phyloP scores from a whole-genome alignment of 352 stramenopile genomes.

The Pythium scleroteichum region DNA sequence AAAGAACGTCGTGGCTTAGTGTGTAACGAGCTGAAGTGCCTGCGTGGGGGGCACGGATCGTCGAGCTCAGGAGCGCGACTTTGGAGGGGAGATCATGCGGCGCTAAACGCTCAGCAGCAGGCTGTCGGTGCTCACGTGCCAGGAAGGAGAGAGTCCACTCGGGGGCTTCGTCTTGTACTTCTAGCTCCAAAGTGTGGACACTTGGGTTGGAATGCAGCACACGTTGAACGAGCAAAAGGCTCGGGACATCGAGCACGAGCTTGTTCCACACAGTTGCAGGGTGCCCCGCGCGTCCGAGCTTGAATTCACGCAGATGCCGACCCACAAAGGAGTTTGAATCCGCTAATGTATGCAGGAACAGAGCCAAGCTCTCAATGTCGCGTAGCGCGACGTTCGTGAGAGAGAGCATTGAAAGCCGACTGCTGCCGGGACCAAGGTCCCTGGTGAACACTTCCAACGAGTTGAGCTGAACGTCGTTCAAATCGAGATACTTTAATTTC shows the following conservation, averaged over 20 bases:
- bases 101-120: background rate
- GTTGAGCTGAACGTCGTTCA: constrained; percentile 17
- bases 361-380: background rate
- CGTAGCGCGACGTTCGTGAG: constrained; percentile 12
- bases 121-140: background rate
- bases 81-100: constrained; percentile 8
- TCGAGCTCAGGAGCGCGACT: constrained; percentile 13
- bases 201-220: constrained; percentile 8
- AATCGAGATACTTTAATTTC: constrained; percentile 16
- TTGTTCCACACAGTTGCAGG: constrained; percentile 5
- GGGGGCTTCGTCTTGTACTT: constrained; percentile 10
- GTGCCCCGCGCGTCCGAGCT: background rate
- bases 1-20: constrained; percentile 11
- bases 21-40: background rate
- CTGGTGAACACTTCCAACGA: constrained; percentile 9
- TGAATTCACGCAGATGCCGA: constrained; percentile 12
- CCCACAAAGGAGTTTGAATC: constrained; percentile 1
- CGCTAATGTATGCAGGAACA: constrained; percentile 8
- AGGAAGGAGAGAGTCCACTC: background rate
- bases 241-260: background rate
- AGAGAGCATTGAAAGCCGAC: constrained; percentile 7
- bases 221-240: background rate
- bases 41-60: background rate
- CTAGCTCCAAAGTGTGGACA: constrained; percentile 14
- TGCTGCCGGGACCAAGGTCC: background rate